Percentiles rank a stretch among this genome's conserved stretches.
Evolutionary conservation across 176 grass and related monocot species (phyloP).

Genomic region (Carex pumila): DNA sequence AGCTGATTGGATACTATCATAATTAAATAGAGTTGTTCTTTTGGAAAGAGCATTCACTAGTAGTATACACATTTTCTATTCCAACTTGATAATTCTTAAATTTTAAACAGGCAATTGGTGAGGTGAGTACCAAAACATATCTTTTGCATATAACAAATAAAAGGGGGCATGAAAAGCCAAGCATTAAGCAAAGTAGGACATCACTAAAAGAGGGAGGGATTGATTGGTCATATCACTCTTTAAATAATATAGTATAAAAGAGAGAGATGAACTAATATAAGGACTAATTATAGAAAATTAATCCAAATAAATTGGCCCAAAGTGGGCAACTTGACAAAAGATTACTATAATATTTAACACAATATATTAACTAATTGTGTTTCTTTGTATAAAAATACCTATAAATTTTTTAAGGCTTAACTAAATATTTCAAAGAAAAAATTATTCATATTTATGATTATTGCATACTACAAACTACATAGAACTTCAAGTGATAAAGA

Average conservation of each 20-base stretch:
- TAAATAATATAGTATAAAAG: not conserved
- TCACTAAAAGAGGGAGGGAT: not conserved
- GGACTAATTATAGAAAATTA: not conserved
- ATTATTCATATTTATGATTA: not conserved
- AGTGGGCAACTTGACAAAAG: not conserved
- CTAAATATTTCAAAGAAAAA: not conserved
- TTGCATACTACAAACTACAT: not conserved
- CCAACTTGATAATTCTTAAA: not conserved
- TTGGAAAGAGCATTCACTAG: not conserved
- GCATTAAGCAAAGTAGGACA: conserved; percentile 2
- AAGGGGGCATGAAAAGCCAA: not conserved
- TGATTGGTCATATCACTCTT: not conserved
- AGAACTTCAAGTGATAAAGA: not conserved
- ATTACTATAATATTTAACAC: not conserved
- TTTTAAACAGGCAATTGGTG: not conserved
- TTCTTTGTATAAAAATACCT: not conserved
- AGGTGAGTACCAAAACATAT: not conserved
- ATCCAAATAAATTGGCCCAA: not conserved
- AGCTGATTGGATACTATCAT: not conserved
- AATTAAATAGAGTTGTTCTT: not conserved
- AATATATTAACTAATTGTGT: not conserved
- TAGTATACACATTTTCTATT: not conserved
- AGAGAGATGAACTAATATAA: not conserved
- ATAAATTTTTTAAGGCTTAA: not conserved
- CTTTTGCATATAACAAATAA: conserved; percentile 12